Evolutionary conservation across 208 protist genomes (phyloP).

Genomic region (Leishmania lainsoni): DNA sequence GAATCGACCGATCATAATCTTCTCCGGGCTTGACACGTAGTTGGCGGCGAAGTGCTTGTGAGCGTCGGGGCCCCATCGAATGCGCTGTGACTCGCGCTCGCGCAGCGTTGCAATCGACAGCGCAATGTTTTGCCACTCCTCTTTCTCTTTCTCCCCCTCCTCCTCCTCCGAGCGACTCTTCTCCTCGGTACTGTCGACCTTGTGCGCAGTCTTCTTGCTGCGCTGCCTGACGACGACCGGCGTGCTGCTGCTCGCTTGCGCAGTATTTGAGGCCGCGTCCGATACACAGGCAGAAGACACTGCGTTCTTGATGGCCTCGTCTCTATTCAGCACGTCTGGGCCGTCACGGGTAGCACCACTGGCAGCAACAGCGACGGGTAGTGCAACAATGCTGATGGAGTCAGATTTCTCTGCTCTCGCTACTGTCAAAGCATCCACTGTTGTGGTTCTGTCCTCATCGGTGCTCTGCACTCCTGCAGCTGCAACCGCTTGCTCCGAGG

Average conservation of each 20-base stretch:
- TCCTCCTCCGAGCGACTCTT: neutral
- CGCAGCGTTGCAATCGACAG: conserved; percentile 31
- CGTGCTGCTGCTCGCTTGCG: conserved; percentile 1
- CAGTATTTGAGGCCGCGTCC: neutral
- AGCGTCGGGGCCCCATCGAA: conserved; percentile 71
- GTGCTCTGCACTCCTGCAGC: neutral
- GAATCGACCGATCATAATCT: conserved; percentile 44
- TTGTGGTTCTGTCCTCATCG: neutral
- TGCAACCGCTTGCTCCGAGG: neutral
- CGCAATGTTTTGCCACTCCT: conserved; percentile 14
- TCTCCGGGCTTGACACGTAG: conserved; percentile 75
- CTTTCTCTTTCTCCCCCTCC: conserved; percentile 1
- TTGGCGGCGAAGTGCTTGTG: conserved; percentile 75
- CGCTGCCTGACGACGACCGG: neutral
- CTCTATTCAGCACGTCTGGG: neutral
- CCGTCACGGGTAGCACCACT: neutral
- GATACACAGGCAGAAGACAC: neutral
- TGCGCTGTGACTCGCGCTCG: conserved; percentile 25
- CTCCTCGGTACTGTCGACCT: neutral
- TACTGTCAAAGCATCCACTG: neutral
- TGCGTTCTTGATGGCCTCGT: neutral
- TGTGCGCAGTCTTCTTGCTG: neutral
- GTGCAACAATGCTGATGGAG: neutral
- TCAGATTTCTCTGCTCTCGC: neutral
- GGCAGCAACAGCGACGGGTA: neutral